Conservation (phyloP, 768 basidiomycete species). For the Pleurotus ostreatus region DNA sequence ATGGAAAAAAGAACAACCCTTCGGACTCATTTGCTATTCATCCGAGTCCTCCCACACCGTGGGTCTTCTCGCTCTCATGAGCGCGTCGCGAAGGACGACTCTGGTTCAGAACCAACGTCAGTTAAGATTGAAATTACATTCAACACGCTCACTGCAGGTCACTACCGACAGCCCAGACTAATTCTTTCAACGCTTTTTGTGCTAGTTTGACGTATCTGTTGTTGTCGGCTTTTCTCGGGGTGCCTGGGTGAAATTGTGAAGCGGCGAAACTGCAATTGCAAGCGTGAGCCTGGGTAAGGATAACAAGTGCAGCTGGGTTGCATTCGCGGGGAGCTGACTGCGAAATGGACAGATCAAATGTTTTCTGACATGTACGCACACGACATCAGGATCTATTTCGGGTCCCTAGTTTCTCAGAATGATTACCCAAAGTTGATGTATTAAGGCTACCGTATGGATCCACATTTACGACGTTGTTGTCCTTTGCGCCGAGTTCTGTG, state of each 20-base stretch:
- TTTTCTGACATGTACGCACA: constrained; percentile 5
- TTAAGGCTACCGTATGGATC: background rate
- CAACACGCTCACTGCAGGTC: too few relatives aligned
- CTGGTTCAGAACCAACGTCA: too few relatives aligned
- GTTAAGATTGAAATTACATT: too few relatives aligned
- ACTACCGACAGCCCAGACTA: too few relatives aligned
- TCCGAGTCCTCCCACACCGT: too few relatives aligned
- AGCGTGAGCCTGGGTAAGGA: background rate
- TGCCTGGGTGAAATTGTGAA: constrained; percentile 2
- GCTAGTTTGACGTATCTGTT: background rate
- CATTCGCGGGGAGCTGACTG: background rate
- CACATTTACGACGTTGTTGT: constrained; percentile 1
- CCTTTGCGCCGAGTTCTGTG: too few relatives aligned
- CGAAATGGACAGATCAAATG: constrained; percentile 9
- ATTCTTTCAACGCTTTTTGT: too few relatives aligned
- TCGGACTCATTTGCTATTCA: too few relatives aligned
- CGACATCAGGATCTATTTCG: constrained; percentile 2
- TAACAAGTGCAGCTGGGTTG: too few relatives aligned
- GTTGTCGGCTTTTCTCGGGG: constrained; percentile 6
- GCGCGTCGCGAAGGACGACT: too few relatives aligned
- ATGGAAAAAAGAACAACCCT: too few relatives aligned
- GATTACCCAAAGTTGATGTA: background rate
- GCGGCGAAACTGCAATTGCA: constrained; percentile 7
- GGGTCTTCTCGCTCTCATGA: too few relatives aligned
- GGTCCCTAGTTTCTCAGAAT: constrained; percentile 6